Evolutionary conservation across 2,329 filamentous ascomycete species (phyloP), one percentile per base, ranked within the genome.

Genomic region (Colletotrichum sp.): DNA sequence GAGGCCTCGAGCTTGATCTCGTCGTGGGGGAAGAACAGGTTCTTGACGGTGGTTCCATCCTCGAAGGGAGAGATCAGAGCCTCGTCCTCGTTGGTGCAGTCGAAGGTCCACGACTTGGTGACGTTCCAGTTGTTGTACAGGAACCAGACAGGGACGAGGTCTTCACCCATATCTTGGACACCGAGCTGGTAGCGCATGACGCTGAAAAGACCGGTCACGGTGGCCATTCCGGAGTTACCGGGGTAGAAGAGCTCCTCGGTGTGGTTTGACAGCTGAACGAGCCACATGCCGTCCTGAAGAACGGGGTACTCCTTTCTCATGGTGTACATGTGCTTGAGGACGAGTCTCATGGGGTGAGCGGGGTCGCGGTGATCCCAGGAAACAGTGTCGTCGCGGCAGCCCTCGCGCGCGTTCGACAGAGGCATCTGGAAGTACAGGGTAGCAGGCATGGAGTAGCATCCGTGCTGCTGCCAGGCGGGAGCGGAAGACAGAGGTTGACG

Each of bases 391-490:
- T 93, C 91, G 39, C 89, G 79, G 79, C 92, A 94, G 7, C 91
- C 92, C 52, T 85, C 77, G 4, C 87, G 83, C 3, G 90, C 89
- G 75, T 86, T 86, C 52, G 90, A 88, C 32, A 92, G 83, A 0
- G 91, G 92, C 85, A 91, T 91, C 12, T 92, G 80, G 79, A 87
- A 89, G 79, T 92, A 92, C 77, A 92, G 90, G 4, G 87, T 87
- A 25, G 89, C 89, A 22, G 87, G 86, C 9, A 93, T 85, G 19
- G 85, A 84, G 82, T 93, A 93, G 80, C 92, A 94, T 6, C 92
- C 92, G 79, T 94, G 92, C 59, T 88, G 87, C 78, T 92, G 90
- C 92, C 92, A 94, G 5, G 92, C 92, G 4, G 89, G 89, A 3
- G 90, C 87, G 4, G 91, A 88, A 9, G 90, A 88, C 88, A 94